Base-by-base conservation (phyloP, 2,329 filamentous ascomycete species). In the Botryotinia convoluta region DNA sequence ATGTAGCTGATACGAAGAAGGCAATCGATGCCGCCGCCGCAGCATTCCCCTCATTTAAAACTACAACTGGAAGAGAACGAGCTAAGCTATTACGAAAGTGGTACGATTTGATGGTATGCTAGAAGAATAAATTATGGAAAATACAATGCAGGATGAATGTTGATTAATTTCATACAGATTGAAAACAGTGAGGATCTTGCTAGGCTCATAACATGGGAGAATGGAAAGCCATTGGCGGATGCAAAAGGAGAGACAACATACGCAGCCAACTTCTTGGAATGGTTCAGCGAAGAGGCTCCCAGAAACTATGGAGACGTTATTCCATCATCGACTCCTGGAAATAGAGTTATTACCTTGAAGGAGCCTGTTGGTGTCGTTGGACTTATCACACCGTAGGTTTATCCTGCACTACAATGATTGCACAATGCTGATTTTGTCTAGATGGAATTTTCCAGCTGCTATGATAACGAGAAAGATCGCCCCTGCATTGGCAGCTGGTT, bases 401-500 rank as follows among this genome's bases (percentile, higher is more conserved):
- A 37, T 9, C 37, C 42, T n/a, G 26, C 35, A 57, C 6, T 12
- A 32, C 16, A 22, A 57, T 20, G 22, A 26, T 39, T 51, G 61
- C 20, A 44, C 29, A 62, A 72, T 22, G 45, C 37, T 72, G 51
- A 45, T 72, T 29, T 60, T 14, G 57, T 39, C 16, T 73, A 87
- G 86, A 76, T 96, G 93, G 94, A 97, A 97, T 83, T 97, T 97
- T 79, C 92, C 92, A 20, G 89, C 91, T 4, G 91, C 91, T 68
- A 93, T 93, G 91, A 89, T 93, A 76, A 92, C 90, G 10, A 84
- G 90, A 74, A 92, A 92, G 82, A 86, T 90, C 69, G 90, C 88
- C 2, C 89, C 93, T 2, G 93, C 92, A 14, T 86, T 98, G 72
- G 96, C 96, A 29, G 95, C 94, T n/a, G 96, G 96, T 74, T 98